Base-by-base conservation (phyloP, 768 basidiomycete species). In the Rossbeevera mucosa region DNA sequence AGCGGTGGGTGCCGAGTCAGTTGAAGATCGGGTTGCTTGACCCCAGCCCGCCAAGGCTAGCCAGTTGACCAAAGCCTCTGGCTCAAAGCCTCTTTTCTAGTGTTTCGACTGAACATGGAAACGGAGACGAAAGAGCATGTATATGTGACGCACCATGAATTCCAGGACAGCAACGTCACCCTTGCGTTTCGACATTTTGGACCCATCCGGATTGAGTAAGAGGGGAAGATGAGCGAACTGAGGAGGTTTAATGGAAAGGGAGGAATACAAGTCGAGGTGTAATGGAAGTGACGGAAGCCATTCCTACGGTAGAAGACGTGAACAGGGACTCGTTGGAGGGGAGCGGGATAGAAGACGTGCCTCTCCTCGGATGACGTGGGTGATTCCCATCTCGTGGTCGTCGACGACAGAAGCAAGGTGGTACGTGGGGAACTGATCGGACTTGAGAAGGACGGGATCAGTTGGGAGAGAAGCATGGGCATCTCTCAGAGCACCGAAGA, bases 361-460 rank as follows among this genome's bases (percentile, higher is more conserved):
- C 80, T 97, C 94, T 46, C 96, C 96, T 24, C 96, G 82, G 1
- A 98, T 71, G 5, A 98, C 94, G 70, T 98, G 96, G 0, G 93
- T 91, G 21, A 99, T 91, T 0, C 85, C 86, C 96, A 99, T 99
- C 60, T 86, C 83, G 60, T 93, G 83, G 70, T 99, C 96, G 59
- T 99, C 96, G 0, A 95, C 91, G 0, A 98, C 91, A 20, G 86
- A 94, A 0, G 96, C 95, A 5, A 99, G 79, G 58, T 98, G 96
- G 65, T 99, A 99, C 0, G 95, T 98, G 5, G 96, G 96, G 66
- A 88, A 95, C 1, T 82, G 74, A 66, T 99, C 96, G 1, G 89
- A 86, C 68, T 99, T 98, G 54, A 98, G 75, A 4, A 98, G 73
- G 42, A 98, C 81, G 21, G 94, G 92, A 64, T 99, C 96, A 2